Conservation (phyloP, 2,329 filamentous ascomycete genomes). For the Mycogone perniciosa region DNA sequence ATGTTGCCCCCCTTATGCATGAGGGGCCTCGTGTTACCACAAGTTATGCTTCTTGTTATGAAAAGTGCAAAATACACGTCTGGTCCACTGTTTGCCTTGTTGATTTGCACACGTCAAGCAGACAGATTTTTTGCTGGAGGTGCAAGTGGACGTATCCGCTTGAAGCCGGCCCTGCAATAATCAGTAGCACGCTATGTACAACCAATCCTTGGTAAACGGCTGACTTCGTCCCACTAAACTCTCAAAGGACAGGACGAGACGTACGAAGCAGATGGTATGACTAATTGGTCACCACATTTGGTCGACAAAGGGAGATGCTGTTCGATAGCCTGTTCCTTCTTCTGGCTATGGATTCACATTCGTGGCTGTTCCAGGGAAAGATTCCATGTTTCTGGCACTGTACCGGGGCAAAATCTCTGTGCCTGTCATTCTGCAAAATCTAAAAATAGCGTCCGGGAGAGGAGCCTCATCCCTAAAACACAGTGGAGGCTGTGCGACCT, state of each 20-base stretch:
- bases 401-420: too few relatives aligned
- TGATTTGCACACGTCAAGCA: not conserved
- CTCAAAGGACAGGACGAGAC: not conserved
- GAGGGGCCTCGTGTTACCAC: conserved; percentile 5
- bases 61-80: too few relatives aligned
- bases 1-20: conserved; percentile 11
- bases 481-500: conserved; percentile 10
- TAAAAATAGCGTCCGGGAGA: conserved; percentile 10
- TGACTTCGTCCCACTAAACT: conserved; percentile 11
- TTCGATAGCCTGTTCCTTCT: too few relatives aligned
- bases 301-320: not conserved
- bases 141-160: conserved; percentile 3
- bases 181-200: conserved; percentile 8
- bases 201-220: conserved; percentile 11
- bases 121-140: not conserved
- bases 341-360: too few relatives aligned
- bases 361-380: too few relatives aligned
- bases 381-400: too few relatives aligned
- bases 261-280: too few relatives aligned
- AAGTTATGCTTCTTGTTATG: too few relatives aligned
- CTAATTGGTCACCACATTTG: too few relatives aligned
- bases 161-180: conserved; percentile 7
- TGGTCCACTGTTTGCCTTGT: too few relatives aligned
- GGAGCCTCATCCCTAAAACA: not conserved
- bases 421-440: not conserved